Evolutionary conservation across 192 early-diverging fungal genomes (phyloP).

Genomic region (Pilaira anomala): DNA sequence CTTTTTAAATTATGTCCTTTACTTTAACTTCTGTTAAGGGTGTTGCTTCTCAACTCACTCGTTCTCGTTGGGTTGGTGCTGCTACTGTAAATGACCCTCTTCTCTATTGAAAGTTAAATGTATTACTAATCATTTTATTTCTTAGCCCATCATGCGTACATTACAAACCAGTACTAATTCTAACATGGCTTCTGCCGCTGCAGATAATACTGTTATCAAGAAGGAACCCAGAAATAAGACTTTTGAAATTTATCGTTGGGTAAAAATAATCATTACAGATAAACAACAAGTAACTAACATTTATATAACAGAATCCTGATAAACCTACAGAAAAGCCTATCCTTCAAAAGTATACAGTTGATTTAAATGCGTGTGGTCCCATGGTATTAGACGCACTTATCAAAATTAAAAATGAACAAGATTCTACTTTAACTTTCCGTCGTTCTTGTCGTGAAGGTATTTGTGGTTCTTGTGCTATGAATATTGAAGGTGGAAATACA

Average conservation of each 20-base stretch:
- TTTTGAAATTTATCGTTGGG: slow-evolving; percentile 97
- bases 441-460: slow-evolving; percentile 96
- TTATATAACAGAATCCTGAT: slow-evolving; percentile 73
- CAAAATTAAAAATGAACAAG: slow-evolving; percentile 97
- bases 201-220: slow-evolving; percentile 5
- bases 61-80: too few species aligned
- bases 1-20: too few species aligned
- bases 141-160: too few species aligned
- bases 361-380: slow-evolving; percentile 90
- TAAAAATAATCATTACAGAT: slow-evolving; percentile 32
- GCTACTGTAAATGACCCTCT: too few species aligned
- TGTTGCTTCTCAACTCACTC: too few species aligned
- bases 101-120: too few species aligned
- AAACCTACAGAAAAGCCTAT: slow-evolving; percentile 81
- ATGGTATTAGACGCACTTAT: slow-evolving; percentile 96
- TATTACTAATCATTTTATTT: too few species aligned
- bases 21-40: too few species aligned
- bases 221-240: slow-evolving; percentile 75
- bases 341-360: slow-evolving; percentile 84
- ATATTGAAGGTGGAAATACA: slow-evolving; percentile 95
- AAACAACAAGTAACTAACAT: background rate
- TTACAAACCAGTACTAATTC: too few species aligned
- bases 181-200: slow-evolving; percentile 31
- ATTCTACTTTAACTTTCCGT: slow-evolving; percentile 92
- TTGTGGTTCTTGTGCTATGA: slow-evolving; percentile 98